Conservation (phyloP, 2,329 filamentous ascomycete species). For the Arthroderma uncinatum region DNA sequence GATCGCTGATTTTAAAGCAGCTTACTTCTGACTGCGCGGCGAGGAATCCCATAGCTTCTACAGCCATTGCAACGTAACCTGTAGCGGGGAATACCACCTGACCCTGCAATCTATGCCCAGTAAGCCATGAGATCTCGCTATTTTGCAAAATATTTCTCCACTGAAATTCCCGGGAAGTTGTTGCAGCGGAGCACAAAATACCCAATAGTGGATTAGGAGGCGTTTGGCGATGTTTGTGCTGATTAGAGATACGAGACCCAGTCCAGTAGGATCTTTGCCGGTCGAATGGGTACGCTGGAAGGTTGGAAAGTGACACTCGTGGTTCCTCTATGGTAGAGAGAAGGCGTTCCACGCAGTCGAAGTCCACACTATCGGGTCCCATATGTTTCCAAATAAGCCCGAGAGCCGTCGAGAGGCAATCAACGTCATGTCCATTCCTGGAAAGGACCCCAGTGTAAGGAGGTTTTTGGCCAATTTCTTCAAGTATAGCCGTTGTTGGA, state of each 20-base stretch:
- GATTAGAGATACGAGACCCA: slow-evolving; percentile 13
- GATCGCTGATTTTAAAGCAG: slow-evolving; percentile 10
- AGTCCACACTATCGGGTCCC: too few species aligned
- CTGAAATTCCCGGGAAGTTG: slow-evolving; percentile 14
- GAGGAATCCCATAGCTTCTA: slow-evolving; percentile 17
- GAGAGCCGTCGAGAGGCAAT: slow-evolving; percentile 11
- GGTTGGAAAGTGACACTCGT: neutral
- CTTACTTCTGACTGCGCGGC: neutral
- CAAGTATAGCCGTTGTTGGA: slow-evolving; percentile 13
- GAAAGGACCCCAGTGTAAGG: slow-evolving; percentile 15
- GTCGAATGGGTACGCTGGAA: slow-evolving; percentile 16
- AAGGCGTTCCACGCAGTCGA: too few species aligned
- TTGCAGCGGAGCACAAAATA: slow-evolving; percentile 4
- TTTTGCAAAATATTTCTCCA: slow-evolving; percentile 22
- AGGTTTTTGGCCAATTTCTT: neutral
- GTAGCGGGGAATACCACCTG: slow-evolving; percentile 24
- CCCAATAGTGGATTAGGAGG: slow-evolving; percentile 16
- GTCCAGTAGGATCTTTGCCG: slow-evolving; percentile 13
- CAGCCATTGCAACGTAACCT: slow-evolving; percentile 18
- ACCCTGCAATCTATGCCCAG: slow-evolving; percentile 23
- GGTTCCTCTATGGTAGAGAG: too few species aligned
- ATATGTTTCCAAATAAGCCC: too few species aligned
- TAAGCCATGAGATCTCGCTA: slow-evolving; percentile 24
- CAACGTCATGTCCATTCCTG: slow-evolving; percentile 14
- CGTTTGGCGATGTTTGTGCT: neutral